A percentile compares a stretch with the other conserved stretches of the same genome.
Evolutionary conservation across 1,139 yeast species (phyloP).

Genomic region (Scheffersomyces insectosa): DNA sequence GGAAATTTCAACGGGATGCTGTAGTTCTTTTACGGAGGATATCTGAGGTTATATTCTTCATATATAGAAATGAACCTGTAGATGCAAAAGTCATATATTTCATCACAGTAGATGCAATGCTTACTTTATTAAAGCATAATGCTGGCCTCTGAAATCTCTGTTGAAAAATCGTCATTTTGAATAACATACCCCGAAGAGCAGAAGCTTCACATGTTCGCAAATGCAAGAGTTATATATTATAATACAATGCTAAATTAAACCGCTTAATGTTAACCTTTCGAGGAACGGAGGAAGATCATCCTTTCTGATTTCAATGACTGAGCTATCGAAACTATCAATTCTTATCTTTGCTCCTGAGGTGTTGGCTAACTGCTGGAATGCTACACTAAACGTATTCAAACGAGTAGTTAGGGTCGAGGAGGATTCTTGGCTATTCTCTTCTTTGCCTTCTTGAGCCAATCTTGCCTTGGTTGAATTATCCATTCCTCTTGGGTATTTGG

Average conservation of each 20-base stretch:
- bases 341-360: slow-evolving; percentile 85
- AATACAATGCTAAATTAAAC: slow-evolving; percentile 25
- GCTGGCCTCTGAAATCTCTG: too few relatives aligned
- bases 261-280: slow-evolving; percentile 63
- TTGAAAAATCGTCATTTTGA: too few relatives aligned
- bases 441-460: slow-evolving; percentile 26
- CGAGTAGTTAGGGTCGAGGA: slow-evolving; percentile 32
- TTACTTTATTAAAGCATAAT: too few relatives aligned
- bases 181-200: too few relatives aligned
- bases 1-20: too few relatives aligned
- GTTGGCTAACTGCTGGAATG: slow-evolving; percentile 83
- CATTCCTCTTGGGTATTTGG: slow-evolving; percentile 70
- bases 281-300: slow-evolving; percentile 88
- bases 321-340: slow-evolving; percentile 91
- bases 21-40: too few relatives aligned
- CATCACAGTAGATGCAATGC: too few relatives aligned
- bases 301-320: slow-evolving; percentile 84
- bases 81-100: too few relatives aligned
- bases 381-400: slow-evolving; percentile 82
- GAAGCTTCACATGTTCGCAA: too few relatives aligned
- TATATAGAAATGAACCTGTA: too few relatives aligned
- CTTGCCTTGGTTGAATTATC: slow-evolving; percentile 46
- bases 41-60: too few relatives aligned
- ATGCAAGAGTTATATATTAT: not conserved
- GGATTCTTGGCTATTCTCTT: slow-evolving; percentile 28